Base-by-base conservation (phyloP, 75 land plant species). In the Picea sitchensis region DNA sequence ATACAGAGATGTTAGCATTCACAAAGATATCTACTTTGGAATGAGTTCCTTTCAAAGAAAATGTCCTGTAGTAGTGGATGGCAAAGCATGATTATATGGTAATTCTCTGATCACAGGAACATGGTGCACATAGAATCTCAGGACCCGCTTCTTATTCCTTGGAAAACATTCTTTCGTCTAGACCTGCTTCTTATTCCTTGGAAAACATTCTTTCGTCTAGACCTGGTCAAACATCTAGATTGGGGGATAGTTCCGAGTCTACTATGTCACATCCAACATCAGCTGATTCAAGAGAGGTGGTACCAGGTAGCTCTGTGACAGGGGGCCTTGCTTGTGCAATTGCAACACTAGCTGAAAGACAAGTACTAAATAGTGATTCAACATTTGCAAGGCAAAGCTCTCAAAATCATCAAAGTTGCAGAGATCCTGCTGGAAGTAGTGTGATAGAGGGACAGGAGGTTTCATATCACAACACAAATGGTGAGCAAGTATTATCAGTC, bases 331-430 rank as follows among this genome's bases (percentile, higher is more conserved):
- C 95, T 15, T 89, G 93, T 80, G 96, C 99, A 12, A 92, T 94
- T 78, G 99, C 99, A 18, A 93, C 97, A 14, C 81, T 96, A 58
- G 93, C 97, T 17, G 99, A 96, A 81, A 89, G 87, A 73, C 96
- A 93, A 80, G 88, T 87, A 64, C 75, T 82, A 44, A 77, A 75
- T 63, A 84, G 78, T n/a, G 90, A 86, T 62, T 63, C 82, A 11
- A 7, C 77, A 8, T 62, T 61, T 57, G 26, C 60, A 59, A 31
- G 36, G 26, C 41, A 20, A 30, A 79, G 61, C 12, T 30, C 38
- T 26, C 38, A 76, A 23, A 41, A 20, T 76, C 58, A 59, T 5
- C 72, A 26, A 61, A 76, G 61, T 76, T 65, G 61, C 44, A 41
- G 18, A 17, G 47, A 69, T 20, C 20, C 75, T 47, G 38, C 80